Evolutionary conservation across 768 basidiomycete genomes (phyloP).

Genomic region (Pleurotus citrinopileatus): DNA sequence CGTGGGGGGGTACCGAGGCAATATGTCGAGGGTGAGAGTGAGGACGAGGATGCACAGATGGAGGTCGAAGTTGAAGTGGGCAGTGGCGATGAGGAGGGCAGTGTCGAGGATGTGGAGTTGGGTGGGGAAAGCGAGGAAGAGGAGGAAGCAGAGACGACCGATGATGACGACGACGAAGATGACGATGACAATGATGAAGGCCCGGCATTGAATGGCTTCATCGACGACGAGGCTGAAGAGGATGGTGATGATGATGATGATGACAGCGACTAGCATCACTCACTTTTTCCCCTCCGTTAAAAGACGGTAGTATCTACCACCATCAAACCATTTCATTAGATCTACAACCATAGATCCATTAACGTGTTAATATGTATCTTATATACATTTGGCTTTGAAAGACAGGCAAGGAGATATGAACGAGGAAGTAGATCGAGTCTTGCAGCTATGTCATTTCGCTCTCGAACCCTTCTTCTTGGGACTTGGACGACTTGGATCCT

Average conservation of each 20-base stretch:
- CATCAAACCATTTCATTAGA: neutral
- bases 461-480: slow-evolving; percentile 9
- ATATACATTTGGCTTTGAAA: too few relatives aligned
- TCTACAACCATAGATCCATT: neutral
- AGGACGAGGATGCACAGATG: slow-evolving; percentile 53
- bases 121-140: slow-evolving; percentile 59
- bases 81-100: slow-evolving; percentile 66
- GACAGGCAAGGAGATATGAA: neutral
- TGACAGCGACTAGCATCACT: slow-evolving; percentile 13
- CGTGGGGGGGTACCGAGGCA: slow-evolving; percentile 23
- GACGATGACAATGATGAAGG: slow-evolving; percentile 35
- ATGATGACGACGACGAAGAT: slow-evolving; percentile 38
- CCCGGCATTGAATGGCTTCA: slow-evolving; percentile 45
- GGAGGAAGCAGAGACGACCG: slow-evolving; percentile 43
- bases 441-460: neutral
- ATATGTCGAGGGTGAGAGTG: slow-evolving; percentile 34
- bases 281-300: neutral
- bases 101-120: slow-evolving; percentile 76
- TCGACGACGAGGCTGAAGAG: slow-evolving; percentile 64
- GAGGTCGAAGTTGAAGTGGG: slow-evolving; percentile 61
- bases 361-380: neutral
- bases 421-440: neutral
- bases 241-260: slow-evolving; percentile 13
- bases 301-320: neutral
- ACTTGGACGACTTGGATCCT: slow-evolving; percentile 77